These are phyloP conservation scores for Mucor circinelloides DNA, from an alignment of 371 early-diverging fungal genomes.

Conservation along the genomic window DNA sequence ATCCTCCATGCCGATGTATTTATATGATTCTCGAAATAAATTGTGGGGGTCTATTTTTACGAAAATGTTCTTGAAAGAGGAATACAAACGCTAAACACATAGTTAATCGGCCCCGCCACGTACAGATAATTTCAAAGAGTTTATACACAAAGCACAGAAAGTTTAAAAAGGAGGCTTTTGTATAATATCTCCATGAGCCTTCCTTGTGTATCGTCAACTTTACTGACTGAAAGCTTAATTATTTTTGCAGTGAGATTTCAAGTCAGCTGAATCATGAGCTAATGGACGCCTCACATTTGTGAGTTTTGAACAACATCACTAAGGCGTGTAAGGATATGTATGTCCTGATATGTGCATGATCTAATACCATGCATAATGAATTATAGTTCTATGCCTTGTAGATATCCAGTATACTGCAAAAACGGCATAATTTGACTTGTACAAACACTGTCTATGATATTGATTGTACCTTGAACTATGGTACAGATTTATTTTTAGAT, in stretches of 20 bases:
- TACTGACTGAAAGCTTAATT: background rate
- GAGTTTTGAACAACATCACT: background rate
- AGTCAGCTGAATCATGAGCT: background rate
- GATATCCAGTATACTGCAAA: background rate
- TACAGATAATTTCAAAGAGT: background rate
- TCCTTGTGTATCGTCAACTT: background rate
- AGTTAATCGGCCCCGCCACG: background rate
- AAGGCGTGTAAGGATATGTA: background rate
- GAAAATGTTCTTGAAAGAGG: too few relatives aligned
- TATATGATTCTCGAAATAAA: background rate
- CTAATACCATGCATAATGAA: too few relatives aligned
- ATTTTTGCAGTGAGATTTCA: background rate
- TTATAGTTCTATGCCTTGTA: background rate
- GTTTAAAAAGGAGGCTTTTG: slow-evolving; percentile 3
- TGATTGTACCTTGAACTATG: background rate
- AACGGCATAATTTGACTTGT: background rate
- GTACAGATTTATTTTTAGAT: background rate
- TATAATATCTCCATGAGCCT: background rate
- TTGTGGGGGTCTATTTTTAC: background rate
- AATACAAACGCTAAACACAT: background rate
- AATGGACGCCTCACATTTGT: background rate
- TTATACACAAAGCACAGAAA: background rate
- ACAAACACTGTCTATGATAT: background rate
- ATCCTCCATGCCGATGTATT: background rate
- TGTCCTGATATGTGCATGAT: too few relatives aligned